Percentiles rank a stretch among this genome's conserved stretches.
Conservation (phyloP, 176 grass and related monocot genomes). For the Triticum turgidum region DNA sequence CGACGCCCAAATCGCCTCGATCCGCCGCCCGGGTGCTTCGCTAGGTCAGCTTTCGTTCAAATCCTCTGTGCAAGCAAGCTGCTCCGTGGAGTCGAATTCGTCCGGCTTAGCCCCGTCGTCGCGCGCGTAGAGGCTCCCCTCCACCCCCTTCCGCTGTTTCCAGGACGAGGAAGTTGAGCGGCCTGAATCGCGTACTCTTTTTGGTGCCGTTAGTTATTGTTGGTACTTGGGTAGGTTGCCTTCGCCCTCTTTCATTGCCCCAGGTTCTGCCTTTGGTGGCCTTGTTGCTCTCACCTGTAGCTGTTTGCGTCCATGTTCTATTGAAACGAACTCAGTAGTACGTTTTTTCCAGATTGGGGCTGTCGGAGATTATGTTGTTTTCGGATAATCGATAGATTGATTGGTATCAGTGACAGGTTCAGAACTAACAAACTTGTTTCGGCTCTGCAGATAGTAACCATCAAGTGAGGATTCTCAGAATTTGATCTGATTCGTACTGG, state of each 20-base stretch:
- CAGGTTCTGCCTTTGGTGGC: background rate
- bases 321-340: background rate
- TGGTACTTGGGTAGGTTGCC: background rate
- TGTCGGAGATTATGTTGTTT: background rate
- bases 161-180: background rate
- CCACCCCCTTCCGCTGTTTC: background rate
- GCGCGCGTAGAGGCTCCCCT: background rate
- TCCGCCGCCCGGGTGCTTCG: background rate
- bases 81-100: background rate
- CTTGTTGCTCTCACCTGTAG: background rate
- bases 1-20: constrained; percentile 6
- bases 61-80: background rate
- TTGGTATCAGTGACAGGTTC: background rate
- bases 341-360: background rate
- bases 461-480: background rate
- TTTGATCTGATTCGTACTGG: background rate
- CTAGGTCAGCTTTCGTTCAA: constrained; percentile 10
- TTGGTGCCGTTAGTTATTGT: background rate
- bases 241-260: background rate
- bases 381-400: background rate
- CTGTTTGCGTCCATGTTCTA: background rate
- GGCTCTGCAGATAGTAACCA: constrained; percentile 8
- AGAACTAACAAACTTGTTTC: background rate
- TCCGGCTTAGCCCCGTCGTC: background rate
- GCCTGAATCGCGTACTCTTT: background rate